Evolutionary conservation across 192 early-diverging fungal genomes (phyloP), one percentile per base, ranked within the genome.

Genomic region (Jimgerdemannia flammicorona): DNA sequence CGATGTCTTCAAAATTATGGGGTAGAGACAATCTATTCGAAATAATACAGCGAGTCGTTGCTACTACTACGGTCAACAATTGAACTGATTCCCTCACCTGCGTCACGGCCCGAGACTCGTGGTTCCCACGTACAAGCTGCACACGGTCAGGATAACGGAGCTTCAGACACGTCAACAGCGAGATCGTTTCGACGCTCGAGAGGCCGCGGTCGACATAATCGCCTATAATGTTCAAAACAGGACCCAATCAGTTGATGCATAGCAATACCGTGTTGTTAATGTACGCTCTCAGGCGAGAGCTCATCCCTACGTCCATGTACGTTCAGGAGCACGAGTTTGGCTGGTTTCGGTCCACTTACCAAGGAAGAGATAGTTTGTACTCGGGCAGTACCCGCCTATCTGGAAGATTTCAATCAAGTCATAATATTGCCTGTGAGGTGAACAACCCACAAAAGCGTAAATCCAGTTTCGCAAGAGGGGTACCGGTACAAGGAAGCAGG

Each of bases 31-130:
- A 29, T 29, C 29, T 29, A 29, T 29, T 29, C 29, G 29, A 29
- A 29, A 29, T 29, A 29, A 72, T 19, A 65, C 64, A 65, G 14
- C 40, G 40, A 17, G 2, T 40, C 69, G 14, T 1, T 40, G n/a
- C 40, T 29, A 70, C 43, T 3, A 14, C 20, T 44, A 18, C 43
- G 54, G 71, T 18, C 44, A 75, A 65, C 19, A 19, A 17, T 43
- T 11, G n/a, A 40, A 70, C 40, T 54, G 17, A 29, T 67, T 9
- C 3, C n/a, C 72, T 43, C 75, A 93, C 93, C 79, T 93, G 91
- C 18, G 97, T 99, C 10, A 99, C 95, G 17, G 93, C 93, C 66
- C 97, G 83, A 19, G 93, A 93, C 82, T 99, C 97, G 73, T 99
- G 97, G 81, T 99, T 99, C 14, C 97, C 97, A 17, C 97, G 85